Evolutionary conservation across 345 rosid genomes (phyloP), one percentile per base, ranked within the genome.

Genomic region (Physaria fendleri): DNA sequence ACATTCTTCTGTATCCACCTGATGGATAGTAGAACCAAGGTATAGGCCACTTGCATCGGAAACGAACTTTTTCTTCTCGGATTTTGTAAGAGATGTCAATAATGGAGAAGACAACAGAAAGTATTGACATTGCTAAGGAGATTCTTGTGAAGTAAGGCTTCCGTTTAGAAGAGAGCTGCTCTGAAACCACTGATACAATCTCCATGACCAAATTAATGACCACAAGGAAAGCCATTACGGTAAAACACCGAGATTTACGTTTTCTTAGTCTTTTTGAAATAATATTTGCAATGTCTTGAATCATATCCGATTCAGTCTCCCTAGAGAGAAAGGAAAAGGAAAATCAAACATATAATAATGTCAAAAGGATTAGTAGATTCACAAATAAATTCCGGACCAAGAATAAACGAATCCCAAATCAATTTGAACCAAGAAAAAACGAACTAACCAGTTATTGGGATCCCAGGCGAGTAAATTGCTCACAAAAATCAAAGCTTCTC

Each of bases 91-190:
- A 1, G 15, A 62, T 17, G 20, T 62, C 66, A 62, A 49, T 4
- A 21, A 38, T 49, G 48, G 29, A 35, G 13, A 62, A 28, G 6
- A 62, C 1, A 38, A 49, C 38, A 18, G 57, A 48, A 10, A 62
- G 14, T 18, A 38, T 0, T 48, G 57, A 48, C 20, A 62, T 25
- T 17, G 2, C 15, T n/a, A 49, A 17, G 6, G 66, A 35, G 21
- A 38, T 39, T 47, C n/a, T 17, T 37, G 29, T 4, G 7, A 48
- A 49, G 11, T 23, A 24, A 37, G 56, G 66, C 47, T 35, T 62
- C 4, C 10, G 38, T n/a, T 8, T 20, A 6, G 57, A 62, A 49
- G 66, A 62, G 39, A 62, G 22, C 22, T 49, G 66, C 28, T 37
- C 66, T 12, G 12, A 2, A 27, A 48, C 46, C 17, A 1, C 35